phyloP scores from a whole-genome alignment of 208 protist genomes.

The Lotmaria passim region DNA sequence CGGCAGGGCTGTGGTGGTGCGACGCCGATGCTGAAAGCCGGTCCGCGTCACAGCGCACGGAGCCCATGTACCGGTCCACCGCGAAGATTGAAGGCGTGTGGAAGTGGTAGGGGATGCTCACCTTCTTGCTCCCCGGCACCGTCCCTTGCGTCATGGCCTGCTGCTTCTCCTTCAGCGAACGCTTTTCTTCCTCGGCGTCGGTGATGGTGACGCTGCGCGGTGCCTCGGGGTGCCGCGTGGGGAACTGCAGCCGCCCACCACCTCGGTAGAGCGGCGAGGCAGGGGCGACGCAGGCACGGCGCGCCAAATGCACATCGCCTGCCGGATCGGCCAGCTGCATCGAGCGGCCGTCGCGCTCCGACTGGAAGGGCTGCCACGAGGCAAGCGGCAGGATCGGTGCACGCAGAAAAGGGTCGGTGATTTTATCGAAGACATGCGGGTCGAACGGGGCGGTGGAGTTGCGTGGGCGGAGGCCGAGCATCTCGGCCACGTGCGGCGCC shows the following conservation, averaged over 20 bases:
- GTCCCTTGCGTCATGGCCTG: constrained; percentile 26
- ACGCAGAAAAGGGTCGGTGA: constrained; percentile 23
- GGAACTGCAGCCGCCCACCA: constrained; percentile 42
- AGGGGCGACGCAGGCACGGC: constrained; percentile 49
- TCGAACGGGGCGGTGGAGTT: constrained; percentile 22
- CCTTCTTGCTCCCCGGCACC: constrained; percentile 3
- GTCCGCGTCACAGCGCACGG: constrained; percentile 43
- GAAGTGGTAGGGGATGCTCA: constrained; percentile 43
- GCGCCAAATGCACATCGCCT: constrained; percentile 49
- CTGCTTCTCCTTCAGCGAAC: constrained; percentile 36
- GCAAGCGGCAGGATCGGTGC: constrained; percentile 41
- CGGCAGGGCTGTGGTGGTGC: background rate
- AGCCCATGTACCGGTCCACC: constrained; percentile 45
- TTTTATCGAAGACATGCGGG: constrained; percentile 19
- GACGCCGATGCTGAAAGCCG: constrained; percentile 1
- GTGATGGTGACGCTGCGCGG: constrained; percentile 23
- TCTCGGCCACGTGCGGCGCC: constrained; percentile 25
- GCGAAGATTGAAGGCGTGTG: constrained; percentile 52
- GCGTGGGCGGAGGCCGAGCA: constrained; percentile 22
- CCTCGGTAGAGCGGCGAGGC: constrained; percentile 46
- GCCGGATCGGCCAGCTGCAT: constrained; percentile 58
- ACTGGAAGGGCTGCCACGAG: constrained; percentile 56
- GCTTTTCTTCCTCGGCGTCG: constrained; percentile 30
- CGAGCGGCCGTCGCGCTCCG: constrained; percentile 7
- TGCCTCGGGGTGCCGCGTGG: constrained; percentile 32